Percentiles rank a stretch among this genome's conserved stretches.
Conservation (phyloP, 257 asterid genomes). For the Scutellaria baicalensis region DNA sequence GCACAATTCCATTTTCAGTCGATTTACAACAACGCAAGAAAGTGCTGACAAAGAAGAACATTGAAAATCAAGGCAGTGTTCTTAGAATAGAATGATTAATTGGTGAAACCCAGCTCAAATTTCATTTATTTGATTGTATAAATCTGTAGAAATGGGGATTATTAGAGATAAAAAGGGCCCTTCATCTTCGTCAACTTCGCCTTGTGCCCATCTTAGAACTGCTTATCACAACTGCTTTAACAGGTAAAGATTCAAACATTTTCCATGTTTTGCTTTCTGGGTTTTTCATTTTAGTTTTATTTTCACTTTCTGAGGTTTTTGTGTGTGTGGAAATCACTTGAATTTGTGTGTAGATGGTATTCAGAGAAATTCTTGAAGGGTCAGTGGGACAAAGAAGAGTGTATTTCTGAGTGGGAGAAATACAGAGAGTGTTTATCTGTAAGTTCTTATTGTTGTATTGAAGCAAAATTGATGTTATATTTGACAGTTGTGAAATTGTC, state of each 20-base stretch:
- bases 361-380: constrained; percentile 86
- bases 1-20: not conserved
- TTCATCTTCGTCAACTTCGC: constrained; percentile 58
- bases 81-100: not conserved
- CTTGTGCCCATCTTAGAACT: constrained; percentile 65
- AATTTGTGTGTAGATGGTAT: constrained; percentile 54
- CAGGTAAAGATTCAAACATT: constrained; percentile 33
- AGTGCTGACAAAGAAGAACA: not conserved
- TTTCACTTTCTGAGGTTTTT: not conserved
- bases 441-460: constrained; percentile 18
- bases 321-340: not conserved
- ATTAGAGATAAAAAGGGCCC: constrained; percentile 39
- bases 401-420: constrained; percentile 73
- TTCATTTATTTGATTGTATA: not conserved
- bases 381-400: constrained; percentile 75
- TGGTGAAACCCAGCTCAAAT: not conserved
- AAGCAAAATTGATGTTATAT: not conserved
- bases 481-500: not conserved
- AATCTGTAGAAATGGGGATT: constrained; percentile 42
- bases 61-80: not conserved
- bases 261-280: not conserved
- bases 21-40: not conserved
- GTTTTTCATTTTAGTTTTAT: not conserved
- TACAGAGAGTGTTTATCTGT: constrained; percentile 84
- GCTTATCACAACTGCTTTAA: constrained; percentile 88